Conservation (phyloP, 768 basidiomycete species). For the Grammothele lineata region DNA sequence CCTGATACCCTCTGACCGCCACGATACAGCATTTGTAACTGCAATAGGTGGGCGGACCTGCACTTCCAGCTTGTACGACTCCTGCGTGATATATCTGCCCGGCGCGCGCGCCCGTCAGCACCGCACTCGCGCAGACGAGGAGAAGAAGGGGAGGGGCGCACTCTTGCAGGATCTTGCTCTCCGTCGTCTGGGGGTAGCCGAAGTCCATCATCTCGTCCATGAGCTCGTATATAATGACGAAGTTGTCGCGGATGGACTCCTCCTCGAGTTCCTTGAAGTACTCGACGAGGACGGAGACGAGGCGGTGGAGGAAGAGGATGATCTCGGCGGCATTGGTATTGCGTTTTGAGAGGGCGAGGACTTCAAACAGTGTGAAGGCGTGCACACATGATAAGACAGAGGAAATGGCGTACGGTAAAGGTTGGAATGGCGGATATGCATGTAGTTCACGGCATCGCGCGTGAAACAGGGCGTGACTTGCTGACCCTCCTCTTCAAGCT, state of each 20-base stretch:
- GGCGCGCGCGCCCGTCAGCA: neutral
- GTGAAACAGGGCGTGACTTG: constrained; percentile 97
- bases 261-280: constrained; percentile 99
- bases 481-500: constrained; percentile 96
- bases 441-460: constrained; percentile 92
- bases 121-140: neutral
- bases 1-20: constrained; percentile 95
- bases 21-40: constrained; percentile 97
- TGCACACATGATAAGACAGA: too few species aligned
- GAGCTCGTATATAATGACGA: constrained; percentile 98
- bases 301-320: constrained; percentile 92
- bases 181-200: constrained; percentile 97
- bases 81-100: constrained; percentile 91
- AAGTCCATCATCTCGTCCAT: constrained; percentile 99
- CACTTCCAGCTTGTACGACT: constrained; percentile 94
- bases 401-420: constrained; percentile 62
- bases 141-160: constrained; percentile 32
- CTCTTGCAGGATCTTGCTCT: constrained; percentile 99
- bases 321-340: constrained; percentile 96
- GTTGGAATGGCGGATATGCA: constrained; percentile 98
- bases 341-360: constrained; percentile 91
- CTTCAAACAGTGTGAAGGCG: too few species aligned
- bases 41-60: constrained; percentile 93
- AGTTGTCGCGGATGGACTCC: constrained; percentile 98
- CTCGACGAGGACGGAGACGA: constrained; percentile 89